phyloP scores from a whole-genome alignment of 345 rosid species.

The Diplotaxis tenuifolia region DNA sequence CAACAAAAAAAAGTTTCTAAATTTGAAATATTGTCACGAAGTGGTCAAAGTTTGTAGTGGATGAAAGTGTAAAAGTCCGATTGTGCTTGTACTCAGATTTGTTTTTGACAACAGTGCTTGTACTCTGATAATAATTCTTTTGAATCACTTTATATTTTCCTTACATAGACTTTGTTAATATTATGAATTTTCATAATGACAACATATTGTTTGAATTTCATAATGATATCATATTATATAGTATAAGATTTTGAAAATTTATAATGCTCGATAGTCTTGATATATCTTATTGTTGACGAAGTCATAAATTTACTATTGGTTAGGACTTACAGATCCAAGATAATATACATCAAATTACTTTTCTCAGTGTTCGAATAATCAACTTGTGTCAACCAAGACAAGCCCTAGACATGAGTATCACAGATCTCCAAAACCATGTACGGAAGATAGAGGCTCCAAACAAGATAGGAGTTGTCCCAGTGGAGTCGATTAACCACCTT shows the following conservation, averaged over 20 bases:
- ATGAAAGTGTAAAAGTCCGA: background rate
- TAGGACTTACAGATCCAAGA: background rate
- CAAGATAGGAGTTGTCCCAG: too few species aligned
- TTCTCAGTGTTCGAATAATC: background rate
- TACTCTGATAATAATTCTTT: background rate
- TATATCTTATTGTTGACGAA: background rate
- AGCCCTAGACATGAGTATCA: too few species aligned
- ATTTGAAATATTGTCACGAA: background rate
- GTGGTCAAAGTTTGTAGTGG: background rate
- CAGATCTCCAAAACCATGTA: too few species aligned
- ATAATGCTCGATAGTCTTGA: background rate
- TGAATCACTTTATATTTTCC: background rate
- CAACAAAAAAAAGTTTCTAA: background rate
- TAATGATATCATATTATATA: background rate
- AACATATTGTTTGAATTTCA: too few species aligned
- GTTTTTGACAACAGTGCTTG: too few species aligned
- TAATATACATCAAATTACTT: slow-evolving; percentile 7
- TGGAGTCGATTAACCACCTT: too few species aligned
- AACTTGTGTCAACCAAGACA: too few species aligned
- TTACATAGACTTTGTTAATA: background rate
- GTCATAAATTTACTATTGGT: background rate
- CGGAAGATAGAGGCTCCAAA: too few species aligned
- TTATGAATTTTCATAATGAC: background rate
- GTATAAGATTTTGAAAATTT: background rate
- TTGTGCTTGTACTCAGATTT: too few species aligned